A percentile compares a stretch with the other conserved stretches of the same genome.
These are phyloP conservation scores for Fusarium sarcochroum DNA, from an alignment of 2,329 filamentous ascomycete genomes.

Conservation along the genomic window DNA sequence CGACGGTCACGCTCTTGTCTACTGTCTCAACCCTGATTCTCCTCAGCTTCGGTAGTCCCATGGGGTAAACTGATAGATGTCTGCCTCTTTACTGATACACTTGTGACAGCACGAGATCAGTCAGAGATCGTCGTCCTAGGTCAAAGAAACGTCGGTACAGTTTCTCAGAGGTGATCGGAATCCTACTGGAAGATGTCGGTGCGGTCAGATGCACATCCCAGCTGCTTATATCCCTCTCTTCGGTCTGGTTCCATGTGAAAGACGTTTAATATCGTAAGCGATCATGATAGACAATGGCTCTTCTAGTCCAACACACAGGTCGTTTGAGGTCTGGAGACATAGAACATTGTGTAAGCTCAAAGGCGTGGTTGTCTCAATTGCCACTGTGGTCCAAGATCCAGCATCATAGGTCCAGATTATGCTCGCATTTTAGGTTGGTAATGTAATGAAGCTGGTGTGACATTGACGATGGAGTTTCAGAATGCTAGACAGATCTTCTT, in stretches of 20 bases:
- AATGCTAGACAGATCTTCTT: slow-evolving; percentile 18
- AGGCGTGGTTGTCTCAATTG: slow-evolving; percentile 27
- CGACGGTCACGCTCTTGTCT: slow-evolving; percentile 6
- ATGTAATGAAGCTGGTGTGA: slow-evolving; percentile 7
- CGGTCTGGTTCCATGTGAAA: neutral
- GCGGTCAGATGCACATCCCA: neutral
- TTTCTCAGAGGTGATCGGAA: neutral
- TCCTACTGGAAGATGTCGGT: neutral
- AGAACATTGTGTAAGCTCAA: slow-evolving; percentile 12
- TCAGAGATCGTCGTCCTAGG: neutral
- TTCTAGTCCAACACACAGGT: slow-evolving; percentile 4
- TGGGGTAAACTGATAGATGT: neutral
- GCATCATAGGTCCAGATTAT: neutral
- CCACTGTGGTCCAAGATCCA: slow-evolving; percentile 11
- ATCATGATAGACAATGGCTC: slow-evolving; percentile 10
- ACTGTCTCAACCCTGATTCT: slow-evolving; percentile 21
- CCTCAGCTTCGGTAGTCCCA: slow-evolving; percentile 32
- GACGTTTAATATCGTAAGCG: slow-evolving; percentile 1
- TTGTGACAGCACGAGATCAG: neutral
- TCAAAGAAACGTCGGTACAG: neutral
- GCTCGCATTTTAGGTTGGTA: neutral
- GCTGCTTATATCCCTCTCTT: neutral
- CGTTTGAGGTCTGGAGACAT: neutral
- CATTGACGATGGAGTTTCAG: slow-evolving; percentile 11
- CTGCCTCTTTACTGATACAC: slow-evolving; percentile 2